A percentile compares a stretch with the other conserved stretches of the same genome.
Conservation (phyloP, 2,329 filamentous ascomycete species). For the Stagonosporopsis cucurbitacearum region DNA sequence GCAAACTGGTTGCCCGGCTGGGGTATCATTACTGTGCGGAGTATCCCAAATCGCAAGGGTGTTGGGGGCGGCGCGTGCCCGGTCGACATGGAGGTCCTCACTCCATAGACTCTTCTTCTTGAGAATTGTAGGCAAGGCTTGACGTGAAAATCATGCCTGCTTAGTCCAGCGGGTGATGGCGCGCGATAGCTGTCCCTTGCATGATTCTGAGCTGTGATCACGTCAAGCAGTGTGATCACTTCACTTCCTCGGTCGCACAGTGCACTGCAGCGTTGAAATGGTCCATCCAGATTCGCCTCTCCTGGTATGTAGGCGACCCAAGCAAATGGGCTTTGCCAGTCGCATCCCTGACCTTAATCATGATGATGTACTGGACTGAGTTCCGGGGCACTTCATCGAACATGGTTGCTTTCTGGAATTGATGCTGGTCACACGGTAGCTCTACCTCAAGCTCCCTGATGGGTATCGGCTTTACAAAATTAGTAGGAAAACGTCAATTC, state of each 20-base stretch:
- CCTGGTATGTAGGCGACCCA: conserved; percentile 22
- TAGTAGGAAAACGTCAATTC: neutral
- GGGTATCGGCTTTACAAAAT: conserved; percentile 25
- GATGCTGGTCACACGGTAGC: conserved; percentile 22
- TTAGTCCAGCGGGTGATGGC: no score
- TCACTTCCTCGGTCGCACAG: neutral
- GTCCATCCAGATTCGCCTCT: conserved; percentile 28
- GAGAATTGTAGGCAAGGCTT: no score
- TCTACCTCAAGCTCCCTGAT: conserved; percentile 22
- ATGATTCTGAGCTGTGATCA: no score
- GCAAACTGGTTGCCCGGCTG: no score
- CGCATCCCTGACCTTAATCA: conserved; percentile 21
- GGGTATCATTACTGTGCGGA: no score
- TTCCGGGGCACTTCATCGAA: conserved; percentile 38
- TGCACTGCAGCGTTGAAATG: conserved; percentile 19
- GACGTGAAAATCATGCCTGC: no score
- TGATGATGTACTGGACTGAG: conserved; percentile 31
- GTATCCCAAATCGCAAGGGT: no score
- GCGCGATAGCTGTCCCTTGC: no score
- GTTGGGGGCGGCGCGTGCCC: no score
- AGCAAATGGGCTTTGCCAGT: conserved; percentile 29
- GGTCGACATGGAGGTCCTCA: no score
- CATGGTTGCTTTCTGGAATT: conserved; percentile 33
- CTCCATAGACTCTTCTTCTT: no score
- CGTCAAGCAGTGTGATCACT: no score